phyloP scores from a whole-genome alignment of 1,284 basidiomycete genomes.

The Psilocybe mexicana region DNA sequence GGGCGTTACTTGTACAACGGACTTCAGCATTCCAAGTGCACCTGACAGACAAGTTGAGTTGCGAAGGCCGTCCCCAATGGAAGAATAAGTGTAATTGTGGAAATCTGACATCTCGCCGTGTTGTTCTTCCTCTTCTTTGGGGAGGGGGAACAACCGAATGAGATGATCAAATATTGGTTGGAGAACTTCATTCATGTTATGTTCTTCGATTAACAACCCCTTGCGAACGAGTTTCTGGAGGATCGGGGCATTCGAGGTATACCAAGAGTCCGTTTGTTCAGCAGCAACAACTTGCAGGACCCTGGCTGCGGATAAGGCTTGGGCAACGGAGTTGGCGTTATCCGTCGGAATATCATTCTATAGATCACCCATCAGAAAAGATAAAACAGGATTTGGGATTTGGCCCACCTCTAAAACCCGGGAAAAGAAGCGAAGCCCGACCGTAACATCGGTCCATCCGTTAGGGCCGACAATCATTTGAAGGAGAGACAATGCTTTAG shows the following conservation, averaged over 20 bases:
- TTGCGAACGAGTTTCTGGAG: slow-evolving; percentile 91
- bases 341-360: slow-evolving; percentile 78
- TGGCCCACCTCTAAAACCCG: slow-evolving; percentile 74
- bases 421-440: slow-evolving; percentile 90
- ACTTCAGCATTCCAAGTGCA: slow-evolving; percentile 85
- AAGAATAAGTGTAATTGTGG: slow-evolving; percentile 73
- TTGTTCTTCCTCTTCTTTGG: slow-evolving; percentile 78
- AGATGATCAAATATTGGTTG: slow-evolving; percentile 88
- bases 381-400: neutral
- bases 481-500: slow-evolving; percentile 81
- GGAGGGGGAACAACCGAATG: slow-evolving; percentile 79
- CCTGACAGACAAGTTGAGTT: slow-evolving; percentile 76
- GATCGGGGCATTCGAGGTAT: slow-evolving; percentile 70
- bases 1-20: slow-evolving; percentile 83
- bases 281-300: slow-evolving; percentile 87
- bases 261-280: slow-evolving; percentile 88
- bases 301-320: slow-evolving; percentile 84
- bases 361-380: neutral
- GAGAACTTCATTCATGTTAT: slow-evolving; percentile 75
- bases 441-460: slow-evolving; percentile 92
- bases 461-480: slow-evolving; percentile 79
- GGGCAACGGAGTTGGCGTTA: slow-evolving; percentile 55
- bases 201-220: slow-evolving; percentile 80
- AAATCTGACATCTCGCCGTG: slow-evolving; percentile 73
- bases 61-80: slow-evolving; percentile 83